These are phyloP conservation scores for Nicotiana attenuata DNA, from an alignment of 257 asterid genomes.

Conservation along the genomic window DNA sequence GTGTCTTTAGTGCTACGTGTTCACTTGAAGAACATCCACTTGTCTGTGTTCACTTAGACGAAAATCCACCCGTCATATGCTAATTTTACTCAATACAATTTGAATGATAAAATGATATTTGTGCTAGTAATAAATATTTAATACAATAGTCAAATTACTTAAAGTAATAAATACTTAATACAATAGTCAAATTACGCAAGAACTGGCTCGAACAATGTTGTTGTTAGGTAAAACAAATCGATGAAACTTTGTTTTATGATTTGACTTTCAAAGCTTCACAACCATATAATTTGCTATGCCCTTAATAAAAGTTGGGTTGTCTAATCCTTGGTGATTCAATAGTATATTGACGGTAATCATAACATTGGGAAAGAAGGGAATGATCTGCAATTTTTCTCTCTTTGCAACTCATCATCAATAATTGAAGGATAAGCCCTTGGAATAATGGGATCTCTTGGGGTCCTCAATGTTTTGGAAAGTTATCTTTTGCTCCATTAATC, in stretches of 20 bases:
- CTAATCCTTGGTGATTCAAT: neutral
- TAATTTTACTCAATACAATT: no score
- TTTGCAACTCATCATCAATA: neutral
- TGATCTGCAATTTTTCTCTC: neutral
- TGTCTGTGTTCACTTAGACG: no score
- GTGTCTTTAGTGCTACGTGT: no score
- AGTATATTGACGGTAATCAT: neutral
- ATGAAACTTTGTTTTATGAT: neutral
- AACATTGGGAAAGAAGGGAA: neutral
- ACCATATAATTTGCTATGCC: neutral
- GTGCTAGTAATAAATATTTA: no score
- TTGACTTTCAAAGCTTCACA: neutral
- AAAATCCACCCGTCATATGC: no score
- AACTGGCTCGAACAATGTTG: no score
- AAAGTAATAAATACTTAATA: no score
- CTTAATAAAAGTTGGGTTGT: neutral
- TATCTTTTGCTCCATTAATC: conserved; percentile 4
- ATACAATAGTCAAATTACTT: no score
- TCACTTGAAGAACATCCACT: no score
- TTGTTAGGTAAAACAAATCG: neutral
- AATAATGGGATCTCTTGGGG: conserved; percentile 1
- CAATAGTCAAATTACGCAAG: no score
- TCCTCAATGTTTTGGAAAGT: conserved; percentile 8
- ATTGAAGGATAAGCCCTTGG: neutral
- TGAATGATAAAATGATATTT: no score